Evolutionary conservation across 176 grass and related monocot species (phyloP).

Genomic region (Zea luxurians): DNA sequence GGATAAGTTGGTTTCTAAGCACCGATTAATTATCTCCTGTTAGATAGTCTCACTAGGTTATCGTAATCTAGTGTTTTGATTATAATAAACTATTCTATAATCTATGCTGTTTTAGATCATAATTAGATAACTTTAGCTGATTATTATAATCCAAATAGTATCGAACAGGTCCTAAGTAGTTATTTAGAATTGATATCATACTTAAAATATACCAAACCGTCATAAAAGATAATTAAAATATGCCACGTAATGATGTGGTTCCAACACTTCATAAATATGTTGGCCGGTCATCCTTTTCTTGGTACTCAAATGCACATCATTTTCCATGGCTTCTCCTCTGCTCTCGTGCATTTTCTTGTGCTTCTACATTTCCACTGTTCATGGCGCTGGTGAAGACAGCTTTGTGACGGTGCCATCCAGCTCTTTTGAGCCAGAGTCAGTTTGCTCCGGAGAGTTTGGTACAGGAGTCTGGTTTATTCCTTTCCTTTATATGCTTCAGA

Average conservation of each 20-base stretch:
- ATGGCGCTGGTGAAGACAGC: not conserved
- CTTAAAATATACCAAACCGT: not conserved
- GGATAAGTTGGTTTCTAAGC: too few relatives aligned
- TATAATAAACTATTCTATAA: too few relatives aligned
- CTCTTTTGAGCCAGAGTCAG: not conserved
- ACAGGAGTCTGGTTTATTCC: too few relatives aligned
- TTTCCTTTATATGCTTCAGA: not conserved
- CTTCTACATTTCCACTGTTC: not conserved
- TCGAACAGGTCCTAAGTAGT: not conserved
- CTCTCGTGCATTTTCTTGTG: conserved; percentile 9
- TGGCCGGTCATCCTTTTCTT: not conserved
- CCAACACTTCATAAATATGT: not conserved
- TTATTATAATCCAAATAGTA: too few relatives aligned
- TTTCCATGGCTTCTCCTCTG: conserved; percentile 4
- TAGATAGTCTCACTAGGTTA: too few relatives aligned
- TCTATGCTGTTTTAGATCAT: too few relatives aligned
- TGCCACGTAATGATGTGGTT: not conserved
- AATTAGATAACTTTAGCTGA: too few relatives aligned
- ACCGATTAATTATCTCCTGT: too few relatives aligned
- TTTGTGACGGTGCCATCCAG: not conserved
- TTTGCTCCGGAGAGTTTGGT: not conserved
- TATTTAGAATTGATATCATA: not conserved
- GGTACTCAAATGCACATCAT: not conserved
- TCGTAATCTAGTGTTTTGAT: too few relatives aligned
- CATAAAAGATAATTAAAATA: not conserved